These are phyloP conservation scores for Acacia melanoxylon DNA, from an alignment of 306 rosid genomes.

Conservation along the genomic window DNA sequence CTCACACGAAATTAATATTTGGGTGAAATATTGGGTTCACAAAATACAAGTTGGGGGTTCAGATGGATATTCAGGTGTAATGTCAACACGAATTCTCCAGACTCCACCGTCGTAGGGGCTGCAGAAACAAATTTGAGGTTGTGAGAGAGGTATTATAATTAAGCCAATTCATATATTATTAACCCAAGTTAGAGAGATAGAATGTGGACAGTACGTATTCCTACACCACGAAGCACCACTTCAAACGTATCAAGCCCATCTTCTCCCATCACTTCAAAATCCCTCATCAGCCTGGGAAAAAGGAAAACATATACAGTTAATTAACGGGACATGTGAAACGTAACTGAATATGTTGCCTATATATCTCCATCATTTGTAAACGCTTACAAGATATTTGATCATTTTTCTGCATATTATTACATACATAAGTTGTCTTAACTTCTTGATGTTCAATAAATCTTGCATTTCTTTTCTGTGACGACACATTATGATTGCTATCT, in stretches of 20 bases:
- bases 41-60: slow-evolving; percentile 60
- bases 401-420: no score
- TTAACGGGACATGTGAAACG: background rate
- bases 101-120: slow-evolving; percentile 52
- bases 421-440: no score
- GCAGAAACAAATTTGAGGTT: background rate
- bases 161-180: background rate
- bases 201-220: background rate
- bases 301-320: background rate
- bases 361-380: no score
- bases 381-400: no score
- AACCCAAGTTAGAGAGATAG: background rate
- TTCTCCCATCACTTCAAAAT: background rate
- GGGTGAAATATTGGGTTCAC: slow-evolving; percentile 79
- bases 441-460: no score
- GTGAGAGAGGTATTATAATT: background rate
- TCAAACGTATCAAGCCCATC: background rate
- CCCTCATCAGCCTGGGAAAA: background rate
- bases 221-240: background rate
- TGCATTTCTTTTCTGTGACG: no score
- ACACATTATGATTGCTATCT: no score
- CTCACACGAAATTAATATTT: slow-evolving; percentile 79
- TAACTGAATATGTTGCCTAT: no score
- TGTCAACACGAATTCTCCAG: slow-evolving; percentile 65
- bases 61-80: slow-evolving; percentile 67